phyloP scores from a whole-genome alignment of 257 asterid genomes.

The Nicotiana obtusifolia region DNA sequence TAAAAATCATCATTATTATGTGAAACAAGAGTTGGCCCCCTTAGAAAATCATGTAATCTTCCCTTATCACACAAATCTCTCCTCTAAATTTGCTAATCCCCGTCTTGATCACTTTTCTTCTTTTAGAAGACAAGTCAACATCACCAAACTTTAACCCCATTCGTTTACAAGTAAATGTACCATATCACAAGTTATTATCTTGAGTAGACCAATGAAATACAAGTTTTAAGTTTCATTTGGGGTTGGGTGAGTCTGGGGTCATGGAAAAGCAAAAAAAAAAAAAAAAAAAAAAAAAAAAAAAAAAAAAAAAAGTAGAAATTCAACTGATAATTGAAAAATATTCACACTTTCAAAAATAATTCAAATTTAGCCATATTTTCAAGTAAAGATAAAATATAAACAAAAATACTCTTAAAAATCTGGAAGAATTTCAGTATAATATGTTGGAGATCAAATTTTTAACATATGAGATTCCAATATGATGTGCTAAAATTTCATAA shows the following conservation, averaged over 20 bases:
- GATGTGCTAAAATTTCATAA: no score
- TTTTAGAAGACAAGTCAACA: constrained; percentile 5
- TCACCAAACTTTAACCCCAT: neutral
- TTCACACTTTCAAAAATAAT: no score
- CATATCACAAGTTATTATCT: neutral
- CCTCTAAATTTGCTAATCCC: constrained; percentile 18
- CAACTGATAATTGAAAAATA: no score
- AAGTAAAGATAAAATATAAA: no score
- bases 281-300: no score
- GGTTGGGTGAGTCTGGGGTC: neutral
- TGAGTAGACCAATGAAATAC: neutral
- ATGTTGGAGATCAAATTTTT: no score
- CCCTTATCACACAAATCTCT: constrained; percentile 24
- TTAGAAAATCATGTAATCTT: neutral
- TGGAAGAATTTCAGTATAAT: no score
- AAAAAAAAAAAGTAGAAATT: no score
- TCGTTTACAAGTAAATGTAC: neutral
- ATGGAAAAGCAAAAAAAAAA: no score
- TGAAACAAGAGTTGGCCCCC: neutral
- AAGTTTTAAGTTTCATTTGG: neutral
- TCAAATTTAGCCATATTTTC: no score
- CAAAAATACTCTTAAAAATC: no score
- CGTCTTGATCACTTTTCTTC: constrained; percentile 20
- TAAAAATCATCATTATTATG: constrained; percentile 2
- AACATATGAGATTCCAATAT: no score